Conservation (phyloP, 257 asterid genomes). For the Lycium ferocissimum region DNA sequence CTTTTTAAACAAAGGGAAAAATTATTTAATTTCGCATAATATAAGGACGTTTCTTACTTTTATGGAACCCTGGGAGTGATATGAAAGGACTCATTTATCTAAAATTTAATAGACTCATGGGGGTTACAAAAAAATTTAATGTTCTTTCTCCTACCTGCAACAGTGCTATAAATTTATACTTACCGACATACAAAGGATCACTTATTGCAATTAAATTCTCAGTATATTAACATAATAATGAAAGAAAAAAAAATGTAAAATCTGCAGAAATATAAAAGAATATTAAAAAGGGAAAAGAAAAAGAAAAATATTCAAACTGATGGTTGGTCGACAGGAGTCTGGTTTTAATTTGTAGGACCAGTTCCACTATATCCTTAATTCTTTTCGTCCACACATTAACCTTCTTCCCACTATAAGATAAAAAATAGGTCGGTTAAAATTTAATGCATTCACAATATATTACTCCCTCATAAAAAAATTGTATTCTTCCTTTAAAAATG, state of each 20-base stretch:
- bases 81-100: conserved; percentile 1
- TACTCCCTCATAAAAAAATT: too few species aligned
- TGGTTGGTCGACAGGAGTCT: conserved; percentile 7
- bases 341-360: conserved; percentile 18
- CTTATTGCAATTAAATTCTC: conserved; percentile 3
- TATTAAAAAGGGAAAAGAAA: not conserved
- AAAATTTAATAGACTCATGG: conserved; percentile 25
- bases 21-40: too few species aligned
- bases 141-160: not conserved
- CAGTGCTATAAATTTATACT: not conserved
- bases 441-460: too few species aligned
- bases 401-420: too few species aligned
- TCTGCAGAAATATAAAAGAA: too few species aligned
- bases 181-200: not conserved
- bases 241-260: not conserved
- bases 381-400: too few species aligned
- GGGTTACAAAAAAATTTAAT: not conserved
- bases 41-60: not conserved
- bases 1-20: too few species aligned
- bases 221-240: not conserved
- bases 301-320: not conserved
- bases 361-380: not conserved
- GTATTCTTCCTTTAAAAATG: too few species aligned
- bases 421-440: too few species aligned
- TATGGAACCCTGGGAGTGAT: not conserved